Base-by-base conservation (phyloP, 176 grass and related monocot species). In the Calamus simplicifolius region DNA sequence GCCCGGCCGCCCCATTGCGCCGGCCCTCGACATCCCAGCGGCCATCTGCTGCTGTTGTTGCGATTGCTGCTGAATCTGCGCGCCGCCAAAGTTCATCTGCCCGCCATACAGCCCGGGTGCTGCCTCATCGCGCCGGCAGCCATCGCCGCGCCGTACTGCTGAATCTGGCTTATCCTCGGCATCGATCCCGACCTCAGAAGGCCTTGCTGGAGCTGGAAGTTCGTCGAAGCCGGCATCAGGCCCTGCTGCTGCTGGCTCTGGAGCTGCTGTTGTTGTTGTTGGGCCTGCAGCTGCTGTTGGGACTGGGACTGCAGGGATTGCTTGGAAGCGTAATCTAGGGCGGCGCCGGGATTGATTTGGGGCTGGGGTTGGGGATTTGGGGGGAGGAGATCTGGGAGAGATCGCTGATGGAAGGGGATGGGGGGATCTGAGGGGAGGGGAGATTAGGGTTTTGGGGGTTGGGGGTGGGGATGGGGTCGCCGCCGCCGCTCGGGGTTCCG, bases 71-170 rank as follows among this genome's bases (percentile, higher is more conserved):
- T 68, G 64, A 18, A 89, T 58, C 52, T 80, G 77, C 7, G 81
- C 67, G 7, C 81, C 85, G n/a, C 79, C 85, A 61, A 99, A 93
- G 67, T 61, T 93, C 85, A 99, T 83, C 76, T 99, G 88, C 3
- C 60, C 79, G 7, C 69, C 56, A 55, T 93, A 99, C 63, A 99
- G 80, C 79, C 92, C 89, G 15, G 69, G 25, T 73, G 70, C 27
- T 73, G 70, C 14, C 70, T 58, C 70, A 73, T 54, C 18, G 29
- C 50, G 27, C 59, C 38, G 23, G 74, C 67, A 4, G 83, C 78
- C 27, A 79, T 68, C 1, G 86, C 72, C 18, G 78, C 65, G 5
- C 81, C 76, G 49, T 80, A 79, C 61, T 90, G 87, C 58, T 63
- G 70, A 7, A 63, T 38, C 70, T 73, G 70, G 50, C 16, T 28